Evolutionary conservation across 345 rosid genomes (phyloP).

Genomic region (Eucalyptus erythrocorys): DNA sequence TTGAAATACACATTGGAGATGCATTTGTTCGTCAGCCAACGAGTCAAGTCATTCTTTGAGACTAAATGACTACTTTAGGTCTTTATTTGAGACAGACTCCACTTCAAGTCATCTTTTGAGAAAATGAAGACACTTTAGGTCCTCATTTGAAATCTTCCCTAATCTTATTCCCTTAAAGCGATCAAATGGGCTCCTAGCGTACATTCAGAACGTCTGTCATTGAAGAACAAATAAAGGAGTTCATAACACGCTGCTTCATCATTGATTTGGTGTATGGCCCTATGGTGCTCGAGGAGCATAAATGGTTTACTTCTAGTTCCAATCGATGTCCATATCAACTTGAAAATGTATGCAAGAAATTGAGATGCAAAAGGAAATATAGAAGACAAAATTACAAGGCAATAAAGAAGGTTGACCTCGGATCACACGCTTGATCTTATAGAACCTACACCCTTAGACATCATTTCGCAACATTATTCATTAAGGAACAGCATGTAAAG

Average conservation of each 20-base stretch:
- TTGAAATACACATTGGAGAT: rapidly evolving
- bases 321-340: not conserved
- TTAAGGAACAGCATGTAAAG: not conserved
- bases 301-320: not conserved
- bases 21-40: rapidly evolving
- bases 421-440: not conserved
- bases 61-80: too few relatives aligned
- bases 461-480: not conserved
- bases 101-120: rapidly evolving
- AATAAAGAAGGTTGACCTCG: not conserved
- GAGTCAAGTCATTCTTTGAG: rapidly evolving
- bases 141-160: too few relatives aligned
- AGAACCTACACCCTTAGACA: not conserved
- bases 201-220: not conserved
- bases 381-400: not conserved
- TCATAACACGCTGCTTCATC: not conserved
- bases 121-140: rapidly evolving
- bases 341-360: not conserved
- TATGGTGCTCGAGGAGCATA: not conserved
- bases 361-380: not conserved
- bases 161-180: not conserved
- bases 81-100: too few relatives aligned
- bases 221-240: not conserved
- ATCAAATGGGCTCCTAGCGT: not conserved
- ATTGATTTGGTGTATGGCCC: not conserved